These are phyloP conservation scores for Papiliotrema terrestris DNA, from an alignment of 1,284 basidiomycete genomes.

Conservation along the genomic window DNA sequence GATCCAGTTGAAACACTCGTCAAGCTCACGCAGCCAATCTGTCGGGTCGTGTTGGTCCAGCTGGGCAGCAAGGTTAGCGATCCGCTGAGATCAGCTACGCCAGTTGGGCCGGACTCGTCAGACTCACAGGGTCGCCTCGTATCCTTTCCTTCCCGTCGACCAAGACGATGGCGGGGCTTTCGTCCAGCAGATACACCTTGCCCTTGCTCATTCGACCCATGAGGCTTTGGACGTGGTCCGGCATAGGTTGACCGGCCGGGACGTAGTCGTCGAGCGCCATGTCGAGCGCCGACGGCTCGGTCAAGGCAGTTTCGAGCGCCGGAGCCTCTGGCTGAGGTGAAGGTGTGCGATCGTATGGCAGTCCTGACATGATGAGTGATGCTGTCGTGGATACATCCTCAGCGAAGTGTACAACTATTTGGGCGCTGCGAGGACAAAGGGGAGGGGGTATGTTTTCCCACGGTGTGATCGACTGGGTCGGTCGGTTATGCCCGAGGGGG, in stretches of 20 bases:
- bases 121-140: constrained; percentile 34
- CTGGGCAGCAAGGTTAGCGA: constrained; percentile 34
- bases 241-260: constrained; percentile 17
- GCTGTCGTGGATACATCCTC: background rate
- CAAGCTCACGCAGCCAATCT: constrained; percentile 32
- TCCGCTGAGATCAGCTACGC: constrained; percentile 15
- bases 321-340: constrained; percentile 13
- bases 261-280: constrained; percentile 37
- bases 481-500: no score
- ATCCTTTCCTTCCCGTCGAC: constrained; percentile 28
- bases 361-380: background rate
- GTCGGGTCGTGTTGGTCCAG: constrained; percentile 42
- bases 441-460: background rate
- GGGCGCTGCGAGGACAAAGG: background rate
- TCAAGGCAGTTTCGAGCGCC: background rate
- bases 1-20: background rate
- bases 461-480: background rate
- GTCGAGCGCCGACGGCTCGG: constrained; percentile 3
- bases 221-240: constrained; percentile 37
- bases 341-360: constrained; percentile 39
- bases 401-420: background rate
- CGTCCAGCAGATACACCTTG: constrained; percentile 44
- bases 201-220: constrained; percentile 42
- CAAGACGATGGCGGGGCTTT: constrained; percentile 38
- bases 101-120: background rate